These are phyloP conservation scores for Astrothelium macrocarpum DNA, from an alignment of 495 filamentous ascomycete genomes.

Conservation along the genomic window DNA sequence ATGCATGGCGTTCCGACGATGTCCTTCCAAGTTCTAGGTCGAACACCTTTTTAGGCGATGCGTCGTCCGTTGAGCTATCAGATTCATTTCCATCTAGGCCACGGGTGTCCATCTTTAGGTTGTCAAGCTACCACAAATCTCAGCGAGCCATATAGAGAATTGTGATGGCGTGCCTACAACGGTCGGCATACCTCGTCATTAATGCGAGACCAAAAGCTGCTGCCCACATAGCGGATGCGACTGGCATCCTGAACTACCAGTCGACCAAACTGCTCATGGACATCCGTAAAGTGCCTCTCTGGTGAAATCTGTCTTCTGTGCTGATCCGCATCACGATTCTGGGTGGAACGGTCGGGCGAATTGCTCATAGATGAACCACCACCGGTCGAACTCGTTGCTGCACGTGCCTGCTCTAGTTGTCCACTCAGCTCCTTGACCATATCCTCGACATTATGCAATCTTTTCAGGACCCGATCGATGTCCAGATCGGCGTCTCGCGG, in stretches of 20 bases:
- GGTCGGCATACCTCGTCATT: conserved; percentile 40
- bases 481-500: conserved; percentile 20
- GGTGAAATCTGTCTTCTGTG: conserved; percentile 10
- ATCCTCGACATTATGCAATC: conserved; percentile 43
- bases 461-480: conserved; percentile 41
- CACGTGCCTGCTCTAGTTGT: conserved; percentile 39
- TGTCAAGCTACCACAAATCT: conserved; percentile 32
- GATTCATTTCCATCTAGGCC: conserved; percentile 26
- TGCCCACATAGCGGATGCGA: conserved; percentile 42
- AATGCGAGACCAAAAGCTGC: conserved; percentile 45
- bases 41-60: conserved; percentile 24
- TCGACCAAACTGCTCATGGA: conserved; percentile 35
- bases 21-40: conserved; percentile 35
- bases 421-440: conserved; percentile 48
- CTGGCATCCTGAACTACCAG: conserved; percentile 36
- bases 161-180: conserved; percentile 5
- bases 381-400: conserved; percentile 19
- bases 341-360: conserved; percentile 18
- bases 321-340: conserved; percentile 14
- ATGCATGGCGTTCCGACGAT: conserved; percentile 43
- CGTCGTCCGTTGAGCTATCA: conserved; percentile 38
- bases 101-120: conserved; percentile 34
- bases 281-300: conserved; percentile 8
- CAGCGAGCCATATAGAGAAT: conserved; percentile 5
- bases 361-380: conserved; percentile 8